phyloP scores from a whole-genome alignment of 148 eudicot genomes.

The Spergularia bocconei region DNA sequence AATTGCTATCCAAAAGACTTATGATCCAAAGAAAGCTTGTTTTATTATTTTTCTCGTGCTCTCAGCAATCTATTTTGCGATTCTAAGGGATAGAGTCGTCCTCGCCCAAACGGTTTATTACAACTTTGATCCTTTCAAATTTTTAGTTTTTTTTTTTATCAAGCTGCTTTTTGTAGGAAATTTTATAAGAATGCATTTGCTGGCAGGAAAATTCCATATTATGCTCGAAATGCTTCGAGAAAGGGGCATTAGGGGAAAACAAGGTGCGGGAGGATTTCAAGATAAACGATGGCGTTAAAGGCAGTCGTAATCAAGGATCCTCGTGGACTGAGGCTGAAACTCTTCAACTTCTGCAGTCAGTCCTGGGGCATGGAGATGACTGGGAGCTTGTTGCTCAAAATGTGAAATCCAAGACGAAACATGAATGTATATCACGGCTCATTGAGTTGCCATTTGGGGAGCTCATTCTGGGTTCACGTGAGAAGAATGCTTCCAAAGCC shows the following conservation, averaged over 20 bases:
- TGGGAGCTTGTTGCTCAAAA: conserved; percentile 88
- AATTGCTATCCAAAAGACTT: no score
- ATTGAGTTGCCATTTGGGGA: conserved; percentile 93
- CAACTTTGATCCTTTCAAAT: neutral
- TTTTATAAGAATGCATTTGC: conserved; percentile 1
- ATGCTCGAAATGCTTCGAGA: conserved; percentile 71
- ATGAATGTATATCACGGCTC: conserved; percentile 86
- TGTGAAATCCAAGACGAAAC: conserved; percentile 77
- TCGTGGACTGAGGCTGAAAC: conserved; percentile 92
- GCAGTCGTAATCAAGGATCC: conserved; percentile 33
- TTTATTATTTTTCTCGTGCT: no score
- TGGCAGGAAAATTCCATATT: conserved; percentile 38
- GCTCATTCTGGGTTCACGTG: conserved; percentile 71
- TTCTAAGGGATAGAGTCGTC: neutral
- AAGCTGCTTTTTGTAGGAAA: neutral
- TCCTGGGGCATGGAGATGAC: conserved; percentile 84
- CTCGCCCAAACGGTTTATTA: neutral
- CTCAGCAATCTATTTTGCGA: neutral
- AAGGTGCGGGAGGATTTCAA: conserved; percentile 63
- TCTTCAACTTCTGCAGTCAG: conserved; percentile 80
- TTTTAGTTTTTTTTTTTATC: no score
- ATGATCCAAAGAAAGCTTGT: no score
- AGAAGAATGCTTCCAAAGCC: conserved; percentile 35
- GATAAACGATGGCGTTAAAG: conserved; percentile 36
- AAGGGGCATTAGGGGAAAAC: conserved; percentile 54